Evolutionary conservation across 108 stramenopile genomes (phyloP).

Genomic region (Chaetoceros tenuissimus): DNA sequence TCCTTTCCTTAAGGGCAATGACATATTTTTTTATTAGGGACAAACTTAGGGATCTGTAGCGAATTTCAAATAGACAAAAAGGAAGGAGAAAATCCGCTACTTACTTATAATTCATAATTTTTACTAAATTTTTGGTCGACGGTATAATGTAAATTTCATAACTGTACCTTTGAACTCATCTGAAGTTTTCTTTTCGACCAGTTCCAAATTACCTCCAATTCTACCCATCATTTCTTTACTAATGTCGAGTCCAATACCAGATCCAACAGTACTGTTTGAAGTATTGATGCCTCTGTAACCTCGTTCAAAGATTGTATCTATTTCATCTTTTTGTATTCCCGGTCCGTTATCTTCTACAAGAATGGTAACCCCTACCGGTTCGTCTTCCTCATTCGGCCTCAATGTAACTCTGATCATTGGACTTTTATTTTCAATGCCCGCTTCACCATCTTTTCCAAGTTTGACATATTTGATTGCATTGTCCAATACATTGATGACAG

Average conservation of each 20-base stretch:
- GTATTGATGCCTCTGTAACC: conserved; percentile 51
- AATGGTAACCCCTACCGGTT: conserved; percentile 52
- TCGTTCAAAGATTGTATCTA: conserved; percentile 45
- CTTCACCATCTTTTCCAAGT: conserved; percentile 19
- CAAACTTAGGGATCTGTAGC: too few species aligned
- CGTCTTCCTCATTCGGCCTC: conserved; percentile 24
- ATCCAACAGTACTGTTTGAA: conserved; percentile 29
- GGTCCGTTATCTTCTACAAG: conserved; percentile 81
- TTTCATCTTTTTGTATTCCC: conserved; percentile 44
- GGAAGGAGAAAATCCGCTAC: too few species aligned
- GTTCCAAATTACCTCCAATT: conserved; percentile 62
- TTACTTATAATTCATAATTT: too few species aligned
- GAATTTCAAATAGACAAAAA: too few species aligned
- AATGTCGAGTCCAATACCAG: conserved; percentile 69
- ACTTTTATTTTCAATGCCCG: conserved; percentile 11
- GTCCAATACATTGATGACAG: conserved; percentile 66
- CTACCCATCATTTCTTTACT: conserved; percentile 32
- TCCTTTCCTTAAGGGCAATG: too few species aligned
- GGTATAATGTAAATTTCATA: conserved; percentile 28
- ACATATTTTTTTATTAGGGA: too few species aligned
- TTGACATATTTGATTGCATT: conserved; percentile 81
- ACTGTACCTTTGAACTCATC: conserved; percentile 28
- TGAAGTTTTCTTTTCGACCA: conserved; percentile 31
- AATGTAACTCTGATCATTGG: conserved; percentile 52
- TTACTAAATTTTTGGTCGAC: conserved; percentile 9